Evolutionary conservation across 352 stramenopile genomes (phyloP).

Genomic region (Thraustochytrium striatum): DNA sequence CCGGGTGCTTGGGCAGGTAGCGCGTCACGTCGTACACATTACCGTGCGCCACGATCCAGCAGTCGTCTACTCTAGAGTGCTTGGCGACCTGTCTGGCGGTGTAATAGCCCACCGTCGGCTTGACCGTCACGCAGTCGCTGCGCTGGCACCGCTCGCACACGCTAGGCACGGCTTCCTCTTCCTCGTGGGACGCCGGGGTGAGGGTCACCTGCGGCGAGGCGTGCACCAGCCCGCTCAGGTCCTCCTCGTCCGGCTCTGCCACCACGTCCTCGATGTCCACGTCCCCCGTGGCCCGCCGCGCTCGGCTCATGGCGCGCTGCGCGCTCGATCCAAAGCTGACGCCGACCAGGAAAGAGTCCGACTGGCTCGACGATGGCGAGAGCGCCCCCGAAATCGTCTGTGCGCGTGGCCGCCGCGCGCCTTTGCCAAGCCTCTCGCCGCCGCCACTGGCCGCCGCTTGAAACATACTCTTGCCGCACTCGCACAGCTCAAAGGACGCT

Average conservation of each 20-base stretch:
- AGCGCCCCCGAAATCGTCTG: not conserved
- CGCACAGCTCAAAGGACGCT: too few relatives aligned
- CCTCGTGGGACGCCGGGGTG: not conserved
- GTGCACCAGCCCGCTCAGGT: not conserved
- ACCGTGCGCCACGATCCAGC: conserved; percentile 45
- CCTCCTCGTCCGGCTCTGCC: not conserved
- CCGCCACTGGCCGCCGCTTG: too few relatives aligned
- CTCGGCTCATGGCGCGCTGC: not conserved
- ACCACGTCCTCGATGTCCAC: conserved; percentile 41
- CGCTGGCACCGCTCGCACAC: conserved; percentile 22
- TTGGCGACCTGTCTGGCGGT: conserved; percentile 2
- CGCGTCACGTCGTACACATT: conserved; percentile 95
- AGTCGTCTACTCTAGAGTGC: conserved; percentile 29
- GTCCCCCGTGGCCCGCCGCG: not conserved
- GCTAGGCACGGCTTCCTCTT: not conserved
- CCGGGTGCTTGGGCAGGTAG: conserved; percentile 96
- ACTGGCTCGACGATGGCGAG: not conserved
- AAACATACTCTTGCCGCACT: too few relatives aligned
- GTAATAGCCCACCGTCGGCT: conserved; percentile 40
- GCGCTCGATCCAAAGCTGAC: not conserved
- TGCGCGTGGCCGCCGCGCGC: not conserved
- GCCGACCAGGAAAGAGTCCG: not conserved
- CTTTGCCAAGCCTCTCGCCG: not conserved
- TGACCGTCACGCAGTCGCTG: conserved; percentile 1
- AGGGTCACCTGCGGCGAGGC: not conserved